Conservation (phyloP, 768 basidiomycete genomes). For the Sistotremastrum suecicum region DNA sequence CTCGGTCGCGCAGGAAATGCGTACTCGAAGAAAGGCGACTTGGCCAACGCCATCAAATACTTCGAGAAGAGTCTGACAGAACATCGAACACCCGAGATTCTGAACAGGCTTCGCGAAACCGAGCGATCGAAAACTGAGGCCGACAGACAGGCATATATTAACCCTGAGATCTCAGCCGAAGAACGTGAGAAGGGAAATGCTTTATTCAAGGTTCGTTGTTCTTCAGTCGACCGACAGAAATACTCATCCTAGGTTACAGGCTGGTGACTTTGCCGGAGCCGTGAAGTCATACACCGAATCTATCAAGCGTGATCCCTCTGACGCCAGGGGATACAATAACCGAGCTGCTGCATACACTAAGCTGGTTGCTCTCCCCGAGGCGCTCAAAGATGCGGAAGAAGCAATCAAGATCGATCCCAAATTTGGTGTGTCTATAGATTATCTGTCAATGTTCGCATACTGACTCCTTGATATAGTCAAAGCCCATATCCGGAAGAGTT, state of each 20-base stretch:
- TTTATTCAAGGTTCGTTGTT: slow-evolving; percentile 55
- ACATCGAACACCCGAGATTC: slow-evolving; percentile 87
- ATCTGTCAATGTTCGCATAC: not conserved
- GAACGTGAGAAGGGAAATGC: slow-evolving; percentile 89
- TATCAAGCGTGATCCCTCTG: slow-evolving; percentile 87
- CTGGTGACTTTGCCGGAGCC: slow-evolving; percentile 79
- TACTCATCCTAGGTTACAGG: slow-evolving; percentile 8
- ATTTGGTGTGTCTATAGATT: slow-evolving; percentile 41
- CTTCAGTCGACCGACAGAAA: not conserved
- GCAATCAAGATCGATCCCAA: slow-evolving; percentile 83
- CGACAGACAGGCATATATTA: slow-evolving; percentile 73
- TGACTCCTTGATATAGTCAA: slow-evolving; percentile 42
- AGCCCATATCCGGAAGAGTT: slow-evolving; percentile 88
- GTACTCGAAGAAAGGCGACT: slow-evolving; percentile 69
- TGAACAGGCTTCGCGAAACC: slow-evolving; percentile 77
- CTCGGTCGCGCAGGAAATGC: slow-evolving; percentile 81
- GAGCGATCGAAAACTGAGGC: slow-evolving; percentile 69
- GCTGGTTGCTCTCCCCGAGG: slow-evolving; percentile 85
- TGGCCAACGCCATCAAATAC: slow-evolving; percentile 69
- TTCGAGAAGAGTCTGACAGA: slow-evolving; percentile 91
- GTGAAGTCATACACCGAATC: slow-evolving; percentile 91
- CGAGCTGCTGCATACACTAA: slow-evolving; percentile 97
- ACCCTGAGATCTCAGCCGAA: slow-evolving; percentile 65
- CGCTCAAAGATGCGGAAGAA: slow-evolving; percentile 88
- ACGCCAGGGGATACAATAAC: slow-evolving; percentile 93